These are phyloP conservation scores for Aspergillus sp. DNA, from an alignment of 2,329 filamentous ascomycete species.

Conservation along the genomic window DNA sequence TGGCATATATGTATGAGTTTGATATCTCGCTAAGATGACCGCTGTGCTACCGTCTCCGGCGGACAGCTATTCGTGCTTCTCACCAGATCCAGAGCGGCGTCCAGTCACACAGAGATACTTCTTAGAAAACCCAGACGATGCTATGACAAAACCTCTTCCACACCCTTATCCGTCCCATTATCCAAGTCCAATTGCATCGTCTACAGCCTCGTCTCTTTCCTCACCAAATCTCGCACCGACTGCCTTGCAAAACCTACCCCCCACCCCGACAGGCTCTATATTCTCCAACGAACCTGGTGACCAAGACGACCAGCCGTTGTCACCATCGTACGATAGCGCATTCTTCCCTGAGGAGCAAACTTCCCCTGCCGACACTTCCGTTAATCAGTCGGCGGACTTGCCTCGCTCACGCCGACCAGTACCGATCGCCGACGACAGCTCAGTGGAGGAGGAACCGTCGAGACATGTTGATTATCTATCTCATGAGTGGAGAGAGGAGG, in stretches of 20 bases:
- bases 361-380: conserved; percentile 22
- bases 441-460: conserved; percentile 71
- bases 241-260: conserved; percentile 30
- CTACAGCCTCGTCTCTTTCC: conserved; percentile 34
- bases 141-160: conserved; percentile 27
- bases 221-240: conserved; percentile 37
- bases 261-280: conserved; percentile 38
- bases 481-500: conserved; percentile 89
- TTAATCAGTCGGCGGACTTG: conserved; percentile 40
- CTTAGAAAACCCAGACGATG: conserved; percentile 22
- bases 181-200: conserved; percentile 29
- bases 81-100: conserved; percentile 31
- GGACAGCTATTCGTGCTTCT: conserved; percentile 32
- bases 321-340: conserved; percentile 47
- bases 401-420: conserved; percentile 59
- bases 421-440: conserved; percentile 76
- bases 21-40: conserved; percentile 30
- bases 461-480: conserved; percentile 94
- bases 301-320: conserved; percentile 36
- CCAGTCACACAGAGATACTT: conserved; percentile 35
- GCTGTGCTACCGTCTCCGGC: conserved; percentile 32
- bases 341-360: conserved; percentile 46
- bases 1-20: conserved; percentile 8
- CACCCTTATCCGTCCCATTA: conserved; percentile 26
- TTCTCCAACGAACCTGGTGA: conserved; percentile 32